phyloP scores from a whole-genome alignment of 2,329 filamentous ascomycete genomes.

The Trichoderma semiorbis region DNA sequence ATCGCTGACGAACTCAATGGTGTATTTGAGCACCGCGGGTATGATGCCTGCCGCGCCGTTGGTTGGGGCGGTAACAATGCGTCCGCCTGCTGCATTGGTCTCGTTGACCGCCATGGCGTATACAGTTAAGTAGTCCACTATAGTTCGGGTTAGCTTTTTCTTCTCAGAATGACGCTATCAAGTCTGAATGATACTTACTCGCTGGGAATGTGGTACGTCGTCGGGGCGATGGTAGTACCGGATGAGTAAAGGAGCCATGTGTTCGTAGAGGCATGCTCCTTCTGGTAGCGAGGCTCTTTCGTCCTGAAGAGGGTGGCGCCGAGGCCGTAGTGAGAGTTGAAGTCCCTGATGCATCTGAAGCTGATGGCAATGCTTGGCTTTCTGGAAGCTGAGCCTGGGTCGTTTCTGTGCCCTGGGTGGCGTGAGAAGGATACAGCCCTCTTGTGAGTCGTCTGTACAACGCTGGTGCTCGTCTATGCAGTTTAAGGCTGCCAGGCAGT shows the following conservation, averaged over 20 bases:
- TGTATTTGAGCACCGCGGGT: conserved; percentile 13
- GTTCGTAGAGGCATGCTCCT: background rate
- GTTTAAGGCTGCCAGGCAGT: background rate
- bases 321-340: background rate
- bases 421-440: conserved; percentile 3
- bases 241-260: conserved; percentile 12
- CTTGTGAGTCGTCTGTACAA: conserved; percentile 14
- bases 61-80: conserved; percentile 9
- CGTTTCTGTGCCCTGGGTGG: background rate
- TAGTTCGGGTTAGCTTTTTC: background rate
- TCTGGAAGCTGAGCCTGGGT: background rate
- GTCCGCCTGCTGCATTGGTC: conserved; percentile 9
- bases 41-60: conserved; percentile 12
- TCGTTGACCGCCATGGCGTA: conserved; percentile 15
- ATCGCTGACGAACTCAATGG: conserved; percentile 6
- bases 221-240: conserved; percentile 4
- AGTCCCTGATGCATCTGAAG: background rate
- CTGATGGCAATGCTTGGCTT: background rate
- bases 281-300: background rate
- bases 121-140: conserved; percentile 11
- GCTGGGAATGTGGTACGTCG: conserved; percentile 10
- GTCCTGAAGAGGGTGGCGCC: background rate
- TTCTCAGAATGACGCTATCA: background rate
- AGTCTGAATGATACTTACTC: background rate
- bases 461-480: conserved; percentile 9